These are phyloP conservation scores for Leavenworthia alabamica DNA, from an alignment of 345 rosid species.

Conservation along the genomic window DNA sequence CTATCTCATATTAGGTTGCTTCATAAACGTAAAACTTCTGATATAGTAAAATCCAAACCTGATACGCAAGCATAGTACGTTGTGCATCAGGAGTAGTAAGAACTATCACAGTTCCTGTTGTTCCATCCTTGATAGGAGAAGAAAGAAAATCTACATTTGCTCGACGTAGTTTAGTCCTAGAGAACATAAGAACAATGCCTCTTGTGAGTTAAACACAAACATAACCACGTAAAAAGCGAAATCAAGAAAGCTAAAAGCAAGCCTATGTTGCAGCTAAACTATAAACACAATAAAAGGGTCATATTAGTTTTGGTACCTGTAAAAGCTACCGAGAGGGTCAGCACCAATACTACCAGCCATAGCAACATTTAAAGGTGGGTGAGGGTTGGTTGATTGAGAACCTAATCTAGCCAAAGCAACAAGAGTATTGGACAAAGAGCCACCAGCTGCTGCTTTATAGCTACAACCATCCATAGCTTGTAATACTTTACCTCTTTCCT, in stretches of 20 bases:
- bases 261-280: background rate
- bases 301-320: constrained; percentile 43
- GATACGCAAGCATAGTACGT: constrained; percentile 95
- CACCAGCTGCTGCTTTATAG: constrained; percentile 98
- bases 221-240: background rate
- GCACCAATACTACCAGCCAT: constrained; percentile 88
- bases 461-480: constrained; percentile 98
- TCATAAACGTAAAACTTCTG: background rate
- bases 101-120: constrained; percentile 96
- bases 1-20: background rate
- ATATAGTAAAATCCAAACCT: constrained; percentile 34
- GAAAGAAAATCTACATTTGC: constrained; percentile 88
- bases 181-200: constrained; percentile 1
- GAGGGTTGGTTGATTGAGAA: constrained; percentile 42
- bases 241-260: background rate
- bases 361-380: constrained; percentile 67
- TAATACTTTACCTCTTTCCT: constrained; percentile 86
- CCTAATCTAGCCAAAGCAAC: constrained; percentile 91
- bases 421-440: constrained; percentile 85
- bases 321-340: constrained; percentile 89
- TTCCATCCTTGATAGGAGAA: constrained; percentile 75
- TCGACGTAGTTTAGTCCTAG: constrained; percentile 61
- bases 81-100: constrained; percentile 96
- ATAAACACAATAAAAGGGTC: background rate
- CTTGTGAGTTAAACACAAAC: constrained; percentile 8